phyloP scores from a whole-genome alignment of 768 basidiomycete genomes.

The Agrocybe praecox region DNA sequence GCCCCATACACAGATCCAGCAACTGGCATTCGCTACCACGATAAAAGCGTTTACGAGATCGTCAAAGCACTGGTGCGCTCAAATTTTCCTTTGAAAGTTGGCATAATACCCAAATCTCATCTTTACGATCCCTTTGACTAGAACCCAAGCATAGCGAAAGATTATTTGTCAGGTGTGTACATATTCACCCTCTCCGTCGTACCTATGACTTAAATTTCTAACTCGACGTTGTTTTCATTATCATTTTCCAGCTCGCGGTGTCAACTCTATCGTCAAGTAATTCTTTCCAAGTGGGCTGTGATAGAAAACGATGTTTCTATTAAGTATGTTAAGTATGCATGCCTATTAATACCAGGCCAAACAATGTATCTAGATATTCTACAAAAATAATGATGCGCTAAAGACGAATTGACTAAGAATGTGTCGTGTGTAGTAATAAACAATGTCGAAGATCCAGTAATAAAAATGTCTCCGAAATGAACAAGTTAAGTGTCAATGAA shows the following conservation, averaged over 20 bases:
- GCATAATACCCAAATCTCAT: background rate
- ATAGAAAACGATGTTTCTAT: too few relatives aligned
- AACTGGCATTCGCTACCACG: conserved; percentile 79
- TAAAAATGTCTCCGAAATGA: too few relatives aligned
- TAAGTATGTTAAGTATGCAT: too few relatives aligned
- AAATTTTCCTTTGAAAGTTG: background rate
- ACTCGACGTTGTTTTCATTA: conserved; percentile 17
- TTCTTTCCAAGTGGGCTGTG: too few relatives aligned
- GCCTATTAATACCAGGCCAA: too few relatives aligned
- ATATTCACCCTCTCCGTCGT: conserved; percentile 23
- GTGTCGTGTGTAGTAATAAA: too few relatives aligned
- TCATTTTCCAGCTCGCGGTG: conserved; percentile 31
- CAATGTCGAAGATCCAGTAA: too few relatives aligned
- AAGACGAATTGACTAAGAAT: too few relatives aligned
- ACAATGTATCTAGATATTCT: too few relatives aligned
- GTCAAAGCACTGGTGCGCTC: conserved; percentile 70
- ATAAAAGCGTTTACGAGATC: conserved; percentile 85
- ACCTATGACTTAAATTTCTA: background rate
- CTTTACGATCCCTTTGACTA: conserved; percentile 28
- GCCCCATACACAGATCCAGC: conserved; percentile 85
- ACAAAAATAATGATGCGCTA: too few relatives aligned
- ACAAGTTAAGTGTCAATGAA: too few relatives aligned
- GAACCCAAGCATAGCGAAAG: conserved; percentile 74
- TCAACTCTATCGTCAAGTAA: conserved; percentile 20
- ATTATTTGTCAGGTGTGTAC: conserved; percentile 75